A percentile compares a stretch with the other conserved stretches of the same genome.
Conservation (phyloP, 1,139 yeast species). For the Kurtzmaniella quercitrusa region DNA sequence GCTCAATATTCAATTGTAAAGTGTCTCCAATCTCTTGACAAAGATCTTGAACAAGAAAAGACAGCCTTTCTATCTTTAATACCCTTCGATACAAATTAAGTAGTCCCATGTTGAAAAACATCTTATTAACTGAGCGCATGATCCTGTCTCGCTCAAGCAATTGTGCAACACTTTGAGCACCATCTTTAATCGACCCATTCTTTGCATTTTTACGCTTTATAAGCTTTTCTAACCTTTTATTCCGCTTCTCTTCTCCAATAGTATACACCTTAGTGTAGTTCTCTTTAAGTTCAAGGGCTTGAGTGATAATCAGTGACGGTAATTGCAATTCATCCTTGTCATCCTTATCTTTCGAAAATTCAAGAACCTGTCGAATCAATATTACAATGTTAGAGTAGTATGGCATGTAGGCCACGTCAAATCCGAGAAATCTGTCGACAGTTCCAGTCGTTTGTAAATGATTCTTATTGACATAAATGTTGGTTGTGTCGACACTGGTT, state of each 20-base stretch:
- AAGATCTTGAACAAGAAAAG: conserved; percentile 44
- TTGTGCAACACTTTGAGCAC: conserved; percentile 16
- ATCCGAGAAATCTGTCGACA: conserved; percentile 58
- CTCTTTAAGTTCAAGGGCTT: conserved; percentile 47
- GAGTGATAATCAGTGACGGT: conserved; percentile 33
- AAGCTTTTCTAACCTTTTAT: conserved; percentile 27
- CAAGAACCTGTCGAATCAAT: conserved; percentile 39
- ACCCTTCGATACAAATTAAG: conserved; percentile 57
- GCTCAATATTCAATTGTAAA: conserved; percentile 33
- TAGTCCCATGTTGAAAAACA: conserved; percentile 54
- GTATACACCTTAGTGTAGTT: conserved; percentile 28
- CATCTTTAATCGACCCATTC: conserved; percentile 1
- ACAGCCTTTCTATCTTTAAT: conserved; percentile 42
- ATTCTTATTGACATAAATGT: conserved; percentile 10
- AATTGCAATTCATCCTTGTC: conserved; percentile 10
- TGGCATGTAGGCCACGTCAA: conserved; percentile 51
- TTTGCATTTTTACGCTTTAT: conserved; percentile 11
- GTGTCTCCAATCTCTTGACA: conserved; percentile 38
- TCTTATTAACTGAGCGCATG: conserved; percentile 49
- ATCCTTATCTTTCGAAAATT: conserved; percentile 11
- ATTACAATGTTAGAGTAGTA: conserved; percentile 43
- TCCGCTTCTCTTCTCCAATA: conserved; percentile 32
- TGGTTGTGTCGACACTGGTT: conserved; percentile 10
- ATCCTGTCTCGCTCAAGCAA: conserved; percentile 33
- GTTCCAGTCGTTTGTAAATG: conserved; percentile 24